Evolutionary conservation across 1,284 basidiomycete species (phyloP), one percentile per base, ranked within the genome.

Genomic region (Hypsizygus ulmarius): DNA sequence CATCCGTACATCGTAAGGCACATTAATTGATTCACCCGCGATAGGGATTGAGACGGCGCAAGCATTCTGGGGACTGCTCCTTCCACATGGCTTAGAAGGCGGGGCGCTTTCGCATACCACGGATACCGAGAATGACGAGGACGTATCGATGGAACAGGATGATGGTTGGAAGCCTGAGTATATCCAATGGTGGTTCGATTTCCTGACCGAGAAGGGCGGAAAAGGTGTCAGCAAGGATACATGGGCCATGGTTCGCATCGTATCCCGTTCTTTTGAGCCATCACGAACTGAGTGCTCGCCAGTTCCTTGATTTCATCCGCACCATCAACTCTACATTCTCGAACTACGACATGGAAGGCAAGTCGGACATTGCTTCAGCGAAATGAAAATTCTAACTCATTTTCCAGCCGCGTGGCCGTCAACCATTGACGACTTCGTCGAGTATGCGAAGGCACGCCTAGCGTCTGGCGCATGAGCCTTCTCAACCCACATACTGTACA

Each of bases 221-320:
- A 91, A 90, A 64, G 93, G 93, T 3, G 78, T 98, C 30, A 94
- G 89, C 68, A 93, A 91, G 69, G 95, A 98, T 71, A 94, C 93
- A 2, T 98, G 95, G 95, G 73, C 77, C 43, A 89, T 96, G 80
- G 91, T 93, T 18, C 4, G 53, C 37, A n/a, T 14, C n/a, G 2
- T 47, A 34, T 5, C 29, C 28, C 28, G 40, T 34, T 25, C 25
- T 38, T 35, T 49, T 28, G 12, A 37, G 47, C 35, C 40, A 9
- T 32, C 35, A 35, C 45, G 43, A 19, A 21, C 32, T 43, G 44
- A 49, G 47, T 15, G 36, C 43, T 36, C 55, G 38, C 57, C 60
- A 91, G 89, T 90, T 94, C 59, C 70, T 86, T 43, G 88, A 90
- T 55, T 93, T 93, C 58, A 74, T 94, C 35, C 82, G 86, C 54